Conservation (phyloP, 1,284 basidiomycete genomes). For the Leccinum pachyderme region DNA sequence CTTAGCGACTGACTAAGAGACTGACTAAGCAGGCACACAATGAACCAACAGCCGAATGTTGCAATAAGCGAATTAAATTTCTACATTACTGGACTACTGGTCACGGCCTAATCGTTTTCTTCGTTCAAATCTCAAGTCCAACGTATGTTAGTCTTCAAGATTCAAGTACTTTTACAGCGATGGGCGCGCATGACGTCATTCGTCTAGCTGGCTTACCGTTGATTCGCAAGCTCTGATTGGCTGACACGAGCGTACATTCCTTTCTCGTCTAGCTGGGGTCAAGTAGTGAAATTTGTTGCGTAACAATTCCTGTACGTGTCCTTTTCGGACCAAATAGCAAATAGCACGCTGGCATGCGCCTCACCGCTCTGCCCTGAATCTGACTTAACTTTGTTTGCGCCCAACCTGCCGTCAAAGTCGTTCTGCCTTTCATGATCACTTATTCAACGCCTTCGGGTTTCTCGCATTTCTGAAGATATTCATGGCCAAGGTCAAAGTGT, state of each 20-base stretch:
- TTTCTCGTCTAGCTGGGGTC: not conserved
- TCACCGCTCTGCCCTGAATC: not conserved
- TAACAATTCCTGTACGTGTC: not conserved
- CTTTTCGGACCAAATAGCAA: not conserved
- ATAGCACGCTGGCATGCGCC: not conserved
- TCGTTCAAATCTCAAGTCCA: not conserved
- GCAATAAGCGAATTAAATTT: no score
- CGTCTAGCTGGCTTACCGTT: not conserved
- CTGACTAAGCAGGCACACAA: no score
- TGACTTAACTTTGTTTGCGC: not conserved
- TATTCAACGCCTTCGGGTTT: not conserved
- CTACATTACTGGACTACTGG: no score
- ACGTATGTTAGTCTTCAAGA: not conserved
- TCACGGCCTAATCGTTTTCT: not conserved
- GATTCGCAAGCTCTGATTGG: not conserved
- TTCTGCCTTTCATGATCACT: not conserved
- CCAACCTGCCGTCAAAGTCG: not conserved
- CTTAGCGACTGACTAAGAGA: no score
- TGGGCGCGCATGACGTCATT: not conserved
- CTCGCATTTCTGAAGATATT: not conserved
- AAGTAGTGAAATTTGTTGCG: not conserved
- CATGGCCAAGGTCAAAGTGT: conserved; percentile 6
- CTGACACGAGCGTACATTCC: not conserved
- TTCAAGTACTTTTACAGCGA: no score
- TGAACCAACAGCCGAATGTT: no score